Base-by-base conservation (phyloP, 805 yeast genomes). In the Wickerhamiella shivajii region DNA sequence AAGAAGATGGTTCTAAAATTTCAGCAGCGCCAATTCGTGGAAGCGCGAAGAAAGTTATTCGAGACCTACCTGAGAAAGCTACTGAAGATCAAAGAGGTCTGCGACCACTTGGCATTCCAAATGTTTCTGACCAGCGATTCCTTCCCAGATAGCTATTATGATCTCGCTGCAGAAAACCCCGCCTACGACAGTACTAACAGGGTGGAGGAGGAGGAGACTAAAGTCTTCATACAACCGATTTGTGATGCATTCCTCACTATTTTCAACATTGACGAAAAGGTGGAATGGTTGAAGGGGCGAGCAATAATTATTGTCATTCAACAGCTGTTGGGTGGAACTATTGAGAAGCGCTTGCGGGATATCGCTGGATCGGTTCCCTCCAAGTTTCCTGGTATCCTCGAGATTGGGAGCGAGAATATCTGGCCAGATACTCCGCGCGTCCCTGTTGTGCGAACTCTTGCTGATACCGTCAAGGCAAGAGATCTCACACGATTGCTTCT, bases 321-420 rank as follows among this genome's bases (percentile, higher is more conserved):
- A 52, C 94, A 83, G 50, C 53, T 85, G 1, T 63, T 85, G 24
- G 96, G 96, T 0, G 78, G 87, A 2, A 77, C 95, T 0, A 75
- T 85, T 33, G 95, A 85, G 48, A 74, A 71, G 48, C 50, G 52
- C 21, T 64, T 72, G 4, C 56, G 74, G 25, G 67, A 61, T 15
- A 24, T 35, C 3, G 34, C 46, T 12, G 30, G 18, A 57, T 57
- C 38, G 52, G 69, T 20, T 57, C 60, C 24, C 46, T 2, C 2
- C 1, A 18, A 44, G 5, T n/a, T 57, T 3, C 56, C 60, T 24
- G 59, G 62, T 8, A 10, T 59, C 2, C 36, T 71, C 5, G 35
- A 42, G 3, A 27, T 35, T 6, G 37, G 58, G 8, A 55, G 55
- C 25, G 53, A 46, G 14, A 38, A 46, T 0, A 38, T 63, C 11